Evolutionary conservation across 2,329 filamentous ascomycete genomes (phyloP).

Genomic region (Fusarium napiforme): DNA sequence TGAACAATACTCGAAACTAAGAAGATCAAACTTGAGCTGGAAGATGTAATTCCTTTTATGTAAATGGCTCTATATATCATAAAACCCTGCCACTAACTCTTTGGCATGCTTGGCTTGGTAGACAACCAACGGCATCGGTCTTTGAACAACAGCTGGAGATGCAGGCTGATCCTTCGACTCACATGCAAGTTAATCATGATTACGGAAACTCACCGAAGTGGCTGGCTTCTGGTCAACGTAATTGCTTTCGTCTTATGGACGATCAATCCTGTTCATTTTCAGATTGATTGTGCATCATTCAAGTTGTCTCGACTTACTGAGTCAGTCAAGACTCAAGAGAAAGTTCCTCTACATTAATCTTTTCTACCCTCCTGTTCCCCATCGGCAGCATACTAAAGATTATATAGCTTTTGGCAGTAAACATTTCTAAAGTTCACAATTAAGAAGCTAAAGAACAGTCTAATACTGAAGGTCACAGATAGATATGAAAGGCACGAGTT

Average conservation of each 20-base stretch:
- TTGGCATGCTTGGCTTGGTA: not conserved
- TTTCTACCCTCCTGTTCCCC: no score
- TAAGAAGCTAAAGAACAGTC: no score
- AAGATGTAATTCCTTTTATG: not conserved
- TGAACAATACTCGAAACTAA: no score
- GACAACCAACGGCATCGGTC: not conserved
- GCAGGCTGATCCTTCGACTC: not conserved
- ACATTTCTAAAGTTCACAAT: rapidly evolving
- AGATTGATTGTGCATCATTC: not conserved
- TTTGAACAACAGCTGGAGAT: not conserved
- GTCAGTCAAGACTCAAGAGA: not conserved
- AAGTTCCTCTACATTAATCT: rapidly evolving
- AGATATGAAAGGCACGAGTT: not conserved
- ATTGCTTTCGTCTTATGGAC: not conserved
- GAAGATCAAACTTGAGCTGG: not conserved
- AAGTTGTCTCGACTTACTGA: not conserved
- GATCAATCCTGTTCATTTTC: not conserved
- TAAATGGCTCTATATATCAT: rapidly evolving
- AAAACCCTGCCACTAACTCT: rapidly evolving
- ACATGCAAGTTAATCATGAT: not conserved
- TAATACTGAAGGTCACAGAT: rapidly evolving
- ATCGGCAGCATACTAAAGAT: rapidly evolving
- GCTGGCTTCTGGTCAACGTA: not conserved
- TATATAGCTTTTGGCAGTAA: no score
- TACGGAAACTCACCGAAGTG: not conserved